Evolutionary conservation across 2,329 filamentous ascomycete genomes (phyloP).

Genomic region (Botrytis fragariae): DNA sequence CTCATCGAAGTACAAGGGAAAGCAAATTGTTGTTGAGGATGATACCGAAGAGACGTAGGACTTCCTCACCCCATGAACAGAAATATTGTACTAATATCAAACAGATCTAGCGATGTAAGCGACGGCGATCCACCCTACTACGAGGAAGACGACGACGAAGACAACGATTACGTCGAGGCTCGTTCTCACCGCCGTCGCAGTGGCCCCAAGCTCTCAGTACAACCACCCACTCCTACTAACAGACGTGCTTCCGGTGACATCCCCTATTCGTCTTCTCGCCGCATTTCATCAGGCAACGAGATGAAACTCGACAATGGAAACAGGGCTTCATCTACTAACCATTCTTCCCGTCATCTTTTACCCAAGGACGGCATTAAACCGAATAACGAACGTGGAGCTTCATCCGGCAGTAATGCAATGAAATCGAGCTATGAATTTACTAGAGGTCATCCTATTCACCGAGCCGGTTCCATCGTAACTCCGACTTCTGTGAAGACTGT

Average conservation of each 20-base stretch:
- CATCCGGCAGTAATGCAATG: background rate
- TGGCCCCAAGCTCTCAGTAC: background rate
- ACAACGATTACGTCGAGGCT: background rate
- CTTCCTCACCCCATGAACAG: background rate
- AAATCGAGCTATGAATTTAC: background rate
- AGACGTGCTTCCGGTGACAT: background rate
- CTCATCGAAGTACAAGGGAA: background rate
- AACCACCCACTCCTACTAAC: background rate
- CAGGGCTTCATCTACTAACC: background rate
- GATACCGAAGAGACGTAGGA: background rate
- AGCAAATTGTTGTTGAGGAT: background rate
- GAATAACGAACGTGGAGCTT: background rate
- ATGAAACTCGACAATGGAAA: background rate
- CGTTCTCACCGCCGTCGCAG: background rate
- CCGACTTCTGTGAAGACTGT: background rate
- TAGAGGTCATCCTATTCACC: background rate
- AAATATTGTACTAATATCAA: background rate
- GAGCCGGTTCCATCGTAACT: background rate
- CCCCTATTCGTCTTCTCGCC: background rate
- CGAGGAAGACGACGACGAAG: background rate
- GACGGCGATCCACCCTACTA: slow-evolving; percentile 4
- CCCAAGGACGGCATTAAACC: background rate
- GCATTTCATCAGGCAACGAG: background rate
- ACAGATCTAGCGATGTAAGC: background rate
- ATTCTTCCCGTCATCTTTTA: background rate